Percentiles rank a stretch among this genome's conserved stretches.
Conservation (phyloP, 805 yeast genomes). For the Candida oleophila region DNA sequence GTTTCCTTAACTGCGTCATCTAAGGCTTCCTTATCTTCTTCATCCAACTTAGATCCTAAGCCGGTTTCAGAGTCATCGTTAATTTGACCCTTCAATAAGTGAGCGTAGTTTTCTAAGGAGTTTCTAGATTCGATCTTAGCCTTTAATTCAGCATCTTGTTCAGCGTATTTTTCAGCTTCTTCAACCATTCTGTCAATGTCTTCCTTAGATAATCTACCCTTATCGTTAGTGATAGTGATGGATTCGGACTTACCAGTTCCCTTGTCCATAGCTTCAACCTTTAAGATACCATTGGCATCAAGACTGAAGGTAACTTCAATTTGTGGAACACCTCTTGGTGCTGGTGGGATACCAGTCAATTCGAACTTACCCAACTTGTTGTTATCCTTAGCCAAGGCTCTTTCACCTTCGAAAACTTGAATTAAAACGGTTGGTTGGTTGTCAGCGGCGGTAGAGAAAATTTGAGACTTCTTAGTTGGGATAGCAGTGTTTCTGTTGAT, state of each 20-base stretch:
- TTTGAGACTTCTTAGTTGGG: conserved; percentile 98
- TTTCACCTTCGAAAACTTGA: conserved; percentile 99
- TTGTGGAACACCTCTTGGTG: conserved; percentile 99
- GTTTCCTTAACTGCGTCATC: conserved; percentile 86
- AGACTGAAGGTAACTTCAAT: conserved; percentile 98
- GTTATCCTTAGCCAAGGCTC: conserved; percentile 98
- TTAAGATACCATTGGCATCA: conserved; percentile 99
- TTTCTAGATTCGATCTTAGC: conserved; percentile 43
- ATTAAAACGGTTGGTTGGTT: conserved; percentile 98
- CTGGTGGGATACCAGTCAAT: conserved; percentile 96
- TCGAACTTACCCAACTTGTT: conserved; percentile 98
- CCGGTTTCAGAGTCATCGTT: conserved; percentile 37
- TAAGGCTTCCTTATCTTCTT: conserved; percentile 87
- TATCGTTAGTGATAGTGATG: conserved; percentile 98
- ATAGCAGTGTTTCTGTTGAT: conserved; percentile 99
- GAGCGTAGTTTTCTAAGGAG: conserved; percentile 47
- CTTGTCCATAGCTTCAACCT: conserved; percentile 98
- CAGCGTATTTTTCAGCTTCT: conserved; percentile 89
- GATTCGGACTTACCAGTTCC: conserved; percentile 98
- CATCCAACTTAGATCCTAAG: conserved; percentile 77
- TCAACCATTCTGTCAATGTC: conserved; percentile 98
- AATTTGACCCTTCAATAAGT: conserved; percentile 42
- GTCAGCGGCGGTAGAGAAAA: conserved; percentile 98
- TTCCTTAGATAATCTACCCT: conserved; percentile 94
- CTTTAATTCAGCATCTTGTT: conserved; percentile 45